These are phyloP conservation scores for Amyloporia xantha DNA, from an alignment of 768 basidiomycete genomes.

Conservation along the genomic window DNA sequence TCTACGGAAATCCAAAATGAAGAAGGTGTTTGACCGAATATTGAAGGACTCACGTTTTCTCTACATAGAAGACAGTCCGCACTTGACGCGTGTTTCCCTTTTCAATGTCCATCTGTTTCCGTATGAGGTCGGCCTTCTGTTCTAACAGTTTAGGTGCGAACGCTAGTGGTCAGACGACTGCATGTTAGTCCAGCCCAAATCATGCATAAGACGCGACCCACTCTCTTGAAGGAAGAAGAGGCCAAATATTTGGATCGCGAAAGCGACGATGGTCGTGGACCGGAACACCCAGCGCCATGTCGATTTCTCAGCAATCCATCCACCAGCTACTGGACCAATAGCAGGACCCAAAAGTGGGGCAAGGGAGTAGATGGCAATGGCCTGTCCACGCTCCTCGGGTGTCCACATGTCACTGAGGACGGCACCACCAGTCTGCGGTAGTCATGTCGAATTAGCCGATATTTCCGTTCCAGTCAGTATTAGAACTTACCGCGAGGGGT, in stretches of 20 bases:
- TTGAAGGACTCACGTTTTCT: slow-evolving; percentile 27
- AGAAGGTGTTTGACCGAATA: background rate
- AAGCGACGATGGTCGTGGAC: slow-evolving; percentile 58
- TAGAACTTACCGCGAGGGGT: slow-evolving; percentile 24
- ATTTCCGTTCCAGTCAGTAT: background rate
- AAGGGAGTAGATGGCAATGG: slow-evolving; percentile 57
- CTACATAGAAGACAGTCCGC: slow-evolving; percentile 40
- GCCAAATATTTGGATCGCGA: slow-evolving; percentile 46
- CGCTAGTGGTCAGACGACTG: no score
- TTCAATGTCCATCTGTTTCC: slow-evolving; percentile 40
- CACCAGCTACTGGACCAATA: slow-evolving; percentile 57
- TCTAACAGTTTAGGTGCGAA: slow-evolving; percentile 32
- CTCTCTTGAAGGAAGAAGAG: slow-evolving; percentile 59
- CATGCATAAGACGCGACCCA: slow-evolving; percentile 24
- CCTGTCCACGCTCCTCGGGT: slow-evolving; percentile 57
- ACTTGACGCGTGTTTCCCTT: slow-evolving; percentile 34
- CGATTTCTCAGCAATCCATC: slow-evolving; percentile 56
- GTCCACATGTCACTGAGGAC: slow-evolving; percentile 59
- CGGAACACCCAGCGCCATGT: slow-evolving; percentile 82
- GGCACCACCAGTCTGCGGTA: slow-evolving; percentile 51
- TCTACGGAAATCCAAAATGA: slow-evolving; percentile 23
- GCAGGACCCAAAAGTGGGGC: slow-evolving; percentile 64
- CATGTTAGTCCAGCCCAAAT: no score
- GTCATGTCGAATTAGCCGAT: background rate
- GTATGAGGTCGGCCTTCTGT: slow-evolving; percentile 44